These are phyloP conservation scores for Aspergillus sp. DNA, from an alignment of 2,329 filamentous ascomycete species.

Conservation along the genomic window DNA sequence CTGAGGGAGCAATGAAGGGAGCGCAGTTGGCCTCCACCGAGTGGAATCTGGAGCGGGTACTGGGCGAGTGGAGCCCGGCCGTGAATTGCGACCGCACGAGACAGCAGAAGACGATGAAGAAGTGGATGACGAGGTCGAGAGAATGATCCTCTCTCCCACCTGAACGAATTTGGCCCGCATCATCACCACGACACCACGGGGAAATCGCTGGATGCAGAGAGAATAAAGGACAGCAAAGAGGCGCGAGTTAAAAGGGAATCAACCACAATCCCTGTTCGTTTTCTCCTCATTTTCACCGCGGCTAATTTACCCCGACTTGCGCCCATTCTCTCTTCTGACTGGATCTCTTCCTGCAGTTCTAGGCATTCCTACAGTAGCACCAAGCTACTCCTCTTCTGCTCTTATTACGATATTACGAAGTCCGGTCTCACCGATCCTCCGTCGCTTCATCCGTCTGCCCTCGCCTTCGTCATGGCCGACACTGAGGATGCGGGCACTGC, in stretches of 20 bases:
- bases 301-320: not conserved
- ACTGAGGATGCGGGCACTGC: slow-evolving; percentile 66
- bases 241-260: not conserved
- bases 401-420: no score
- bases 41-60: slow-evolving; percentile 6
- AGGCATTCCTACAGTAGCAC: not conserved
- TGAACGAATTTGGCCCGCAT: slow-evolving; percentile 16
- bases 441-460: not conserved
- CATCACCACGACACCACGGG: not conserved
- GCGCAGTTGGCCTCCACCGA: slow-evolving; percentile 2
- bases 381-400: not conserved
- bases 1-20: not conserved
- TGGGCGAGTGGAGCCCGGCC: slow-evolving; percentile 7
- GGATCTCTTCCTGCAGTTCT: no score
- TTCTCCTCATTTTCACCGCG: slow-evolving; percentile 10
- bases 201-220: not conserved
- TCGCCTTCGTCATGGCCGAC: slow-evolving; percentile 67
- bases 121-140: slow-evolving; percentile 19
- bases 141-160: slow-evolving; percentile 26
- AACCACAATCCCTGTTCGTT: slow-evolving; percentile 3
- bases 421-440: not conserved
- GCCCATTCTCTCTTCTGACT: not conserved
- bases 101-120: not conserved
- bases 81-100: slow-evolving; percentile 19
- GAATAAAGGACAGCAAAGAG: not conserved